These are phyloP conservation scores for Anthracocystis panici-leucophaei DNA, from an alignment of 1,284 basidiomycete genomes.

Conservation along the genomic window DNA sequence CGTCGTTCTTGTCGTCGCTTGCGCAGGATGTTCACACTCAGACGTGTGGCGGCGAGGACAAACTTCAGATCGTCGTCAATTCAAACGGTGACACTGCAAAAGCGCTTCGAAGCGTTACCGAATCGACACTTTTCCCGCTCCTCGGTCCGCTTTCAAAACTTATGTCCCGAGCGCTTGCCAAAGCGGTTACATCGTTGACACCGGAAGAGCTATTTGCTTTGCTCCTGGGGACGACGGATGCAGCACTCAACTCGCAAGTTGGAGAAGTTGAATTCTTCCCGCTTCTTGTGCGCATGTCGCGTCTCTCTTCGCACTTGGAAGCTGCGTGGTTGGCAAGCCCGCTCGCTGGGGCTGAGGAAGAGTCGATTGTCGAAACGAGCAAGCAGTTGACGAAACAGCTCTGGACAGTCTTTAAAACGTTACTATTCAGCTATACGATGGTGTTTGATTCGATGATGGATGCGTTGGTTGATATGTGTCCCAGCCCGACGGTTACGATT, in stretches of 20 bases:
- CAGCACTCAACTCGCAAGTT: conserved; percentile 12
- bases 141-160: conserved; percentile 64
- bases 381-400: conserved; percentile 44
- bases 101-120: conserved; percentile 13
- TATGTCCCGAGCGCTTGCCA: conserved; percentile 51
- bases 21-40: conserved; percentile 21
- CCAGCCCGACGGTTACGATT: conserved; percentile 55
- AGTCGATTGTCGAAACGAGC: conserved; percentile 39
- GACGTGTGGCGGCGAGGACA: background rate
- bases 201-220: conserved; percentile 44
- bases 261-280: conserved; percentile 34
- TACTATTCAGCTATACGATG: conserved; percentile 66
- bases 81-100: conserved; percentile 16
- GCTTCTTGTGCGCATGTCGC: conserved; percentile 46
- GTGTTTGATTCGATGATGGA: conserved; percentile 66
- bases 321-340: conserved; percentile 39
- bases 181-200: conserved; percentile 28
- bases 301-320: conserved; percentile 39
- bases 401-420: conserved; percentile 64
- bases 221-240: conserved; percentile 34
- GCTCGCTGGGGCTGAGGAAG: conserved; percentile 38
- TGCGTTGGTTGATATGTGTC: conserved; percentile 64
- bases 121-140: conserved; percentile 50
- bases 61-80: conserved; percentile 5
- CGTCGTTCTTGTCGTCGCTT: conserved; percentile 31